Conservation (phyloP, 2,329 filamentous ascomycete genomes). For the Thermomyces lanuginosus region DNA sequence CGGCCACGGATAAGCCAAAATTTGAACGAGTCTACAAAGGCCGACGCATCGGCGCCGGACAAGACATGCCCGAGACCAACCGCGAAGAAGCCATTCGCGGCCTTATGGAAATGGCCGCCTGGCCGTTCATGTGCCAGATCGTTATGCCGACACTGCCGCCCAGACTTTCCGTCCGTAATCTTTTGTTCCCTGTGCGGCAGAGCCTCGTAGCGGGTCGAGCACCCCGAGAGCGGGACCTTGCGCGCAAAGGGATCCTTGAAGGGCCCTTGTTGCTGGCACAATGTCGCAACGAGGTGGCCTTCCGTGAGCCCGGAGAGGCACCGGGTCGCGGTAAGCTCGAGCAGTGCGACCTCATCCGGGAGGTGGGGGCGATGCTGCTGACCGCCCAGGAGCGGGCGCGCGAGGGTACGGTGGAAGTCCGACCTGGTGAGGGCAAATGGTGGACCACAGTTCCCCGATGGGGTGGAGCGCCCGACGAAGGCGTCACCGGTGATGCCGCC, state of each 20-base stretch:
- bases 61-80: conserved; percentile 42
- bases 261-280: conserved; percentile 42
- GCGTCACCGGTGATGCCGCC: conserved; percentile 18
- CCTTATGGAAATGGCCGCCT: conserved; percentile 42
- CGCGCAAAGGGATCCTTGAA: conserved; percentile 39
- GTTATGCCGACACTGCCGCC: conserved; percentile 31
- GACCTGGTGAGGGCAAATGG: conserved; percentile 42
- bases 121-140: conserved; percentile 42
- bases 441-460: conserved; percentile 42
- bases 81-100: conserved; percentile 39
- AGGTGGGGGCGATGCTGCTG: conserved; percentile 41
- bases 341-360: conserved; percentile 39
- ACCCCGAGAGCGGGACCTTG: conserved; percentile 36
- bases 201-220: conserved; percentile 38
- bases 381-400: conserved; percentile 45
- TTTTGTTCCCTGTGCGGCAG: conserved; percentile 42
- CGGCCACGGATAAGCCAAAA: conserved; percentile 1
- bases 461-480: conserved; percentile 33
- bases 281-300: conserved; percentile 38
- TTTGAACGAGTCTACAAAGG: conserved; percentile 35
- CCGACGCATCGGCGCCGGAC: conserved; percentile 39
- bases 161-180: conserved; percentile 31
- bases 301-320: conserved; percentile 23
- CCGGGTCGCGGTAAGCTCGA: conserved; percentile 19
- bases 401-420: conserved; percentile 35